Evolutionary conservation across 1,284 basidiomycete species (phyloP).

Genomic region (Cryptococcus sp.): DNA sequence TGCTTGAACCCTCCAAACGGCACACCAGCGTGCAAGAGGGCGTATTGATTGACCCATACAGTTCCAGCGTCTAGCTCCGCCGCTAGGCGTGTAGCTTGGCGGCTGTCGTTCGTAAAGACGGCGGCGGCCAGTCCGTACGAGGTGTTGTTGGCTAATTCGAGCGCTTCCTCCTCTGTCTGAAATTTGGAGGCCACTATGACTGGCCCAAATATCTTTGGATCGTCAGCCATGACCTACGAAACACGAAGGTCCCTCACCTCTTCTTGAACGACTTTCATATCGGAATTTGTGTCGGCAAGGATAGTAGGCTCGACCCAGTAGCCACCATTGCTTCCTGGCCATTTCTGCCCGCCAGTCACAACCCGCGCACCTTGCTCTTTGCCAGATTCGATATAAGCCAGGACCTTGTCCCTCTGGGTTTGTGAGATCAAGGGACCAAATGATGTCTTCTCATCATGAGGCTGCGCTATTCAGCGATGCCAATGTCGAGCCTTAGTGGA

Average conservation of each 20-base stretch:
- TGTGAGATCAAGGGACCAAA: constrained; percentile 84
- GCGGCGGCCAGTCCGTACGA: constrained; percentile 84
- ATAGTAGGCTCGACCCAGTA: constrained; percentile 49
- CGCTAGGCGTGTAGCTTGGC: constrained; percentile 79
- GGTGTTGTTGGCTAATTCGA: constrained; percentile 75
- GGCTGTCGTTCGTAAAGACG: constrained; percentile 80
- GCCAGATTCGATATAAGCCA: constrained; percentile 82
- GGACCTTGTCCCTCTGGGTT: constrained; percentile 80
- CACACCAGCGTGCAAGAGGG: constrained; percentile 70
- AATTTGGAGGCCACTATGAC: constrained; percentile 50
- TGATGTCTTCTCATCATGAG: constrained; percentile 66
- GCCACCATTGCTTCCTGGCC: constrained; percentile 33
- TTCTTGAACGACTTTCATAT: constrained; percentile 41
- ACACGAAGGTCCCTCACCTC: constrained; percentile 23
- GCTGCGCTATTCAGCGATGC: constrained; percentile 37
- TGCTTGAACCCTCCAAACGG: constrained; percentile 93
- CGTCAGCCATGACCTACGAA: not conserved
- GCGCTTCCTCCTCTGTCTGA: constrained; percentile 48
- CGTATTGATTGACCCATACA: constrained; percentile 86
- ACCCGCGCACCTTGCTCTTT: constrained; percentile 77
- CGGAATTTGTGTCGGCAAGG: constrained; percentile 34
- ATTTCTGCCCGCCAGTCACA: constrained; percentile 65
- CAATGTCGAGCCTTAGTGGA: not conserved
- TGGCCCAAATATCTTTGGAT: constrained; percentile 55
- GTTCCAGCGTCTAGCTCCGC: constrained; percentile 73